These are phyloP conservation scores for Cucurbita moschata DNA, from an alignment of 306 rosid genomes.

Conservation along the genomic window DNA sequence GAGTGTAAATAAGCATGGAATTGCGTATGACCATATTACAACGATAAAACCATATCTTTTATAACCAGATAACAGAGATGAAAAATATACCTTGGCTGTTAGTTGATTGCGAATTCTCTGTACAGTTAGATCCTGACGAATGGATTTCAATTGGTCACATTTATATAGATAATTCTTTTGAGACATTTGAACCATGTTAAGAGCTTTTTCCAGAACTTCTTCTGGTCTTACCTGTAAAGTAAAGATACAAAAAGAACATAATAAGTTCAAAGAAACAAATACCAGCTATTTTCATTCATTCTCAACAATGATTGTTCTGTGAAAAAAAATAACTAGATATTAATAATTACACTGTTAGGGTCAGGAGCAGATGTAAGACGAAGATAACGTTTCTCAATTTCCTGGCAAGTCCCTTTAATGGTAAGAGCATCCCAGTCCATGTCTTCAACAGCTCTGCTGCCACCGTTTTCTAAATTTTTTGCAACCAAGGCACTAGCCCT, in stretches of 20 bases:
- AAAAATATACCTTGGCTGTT: slow-evolving; percentile 66
- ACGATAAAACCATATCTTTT: neutral
- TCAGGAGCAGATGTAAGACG: slow-evolving; percentile 99
- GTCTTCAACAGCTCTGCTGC: slow-evolving; percentile 86
- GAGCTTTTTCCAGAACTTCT: slow-evolving; percentile 78
- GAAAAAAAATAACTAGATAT: neutral
- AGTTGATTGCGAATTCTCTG: slow-evolving; percentile 77
- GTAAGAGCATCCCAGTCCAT: slow-evolving; percentile 99
- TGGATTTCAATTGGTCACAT: slow-evolving; percentile 94
- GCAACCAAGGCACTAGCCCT: slow-evolving; percentile 72
- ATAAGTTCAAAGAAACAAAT: neutral
- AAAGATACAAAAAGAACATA: neutral
- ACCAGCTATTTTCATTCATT: neutral
- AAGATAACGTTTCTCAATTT: slow-evolving; percentile 87
- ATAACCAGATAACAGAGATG: slow-evolving; percentile 5
- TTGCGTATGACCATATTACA: neutral
- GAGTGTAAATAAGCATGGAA: neutral
- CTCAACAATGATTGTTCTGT: neutral
- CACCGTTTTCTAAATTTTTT: slow-evolving; percentile 63
- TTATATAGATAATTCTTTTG: slow-evolving; percentile 83
- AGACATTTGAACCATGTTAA: slow-evolving; percentile 73
- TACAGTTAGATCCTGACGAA: slow-evolving; percentile 97
- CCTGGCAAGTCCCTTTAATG: slow-evolving; percentile 95
- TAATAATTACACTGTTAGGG: slow-evolving; percentile 59
- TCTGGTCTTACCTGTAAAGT: slow-evolving; percentile 91